Conservation (phyloP, 768 basidiomycete species). For the Floccularia luteovirens region DNA sequence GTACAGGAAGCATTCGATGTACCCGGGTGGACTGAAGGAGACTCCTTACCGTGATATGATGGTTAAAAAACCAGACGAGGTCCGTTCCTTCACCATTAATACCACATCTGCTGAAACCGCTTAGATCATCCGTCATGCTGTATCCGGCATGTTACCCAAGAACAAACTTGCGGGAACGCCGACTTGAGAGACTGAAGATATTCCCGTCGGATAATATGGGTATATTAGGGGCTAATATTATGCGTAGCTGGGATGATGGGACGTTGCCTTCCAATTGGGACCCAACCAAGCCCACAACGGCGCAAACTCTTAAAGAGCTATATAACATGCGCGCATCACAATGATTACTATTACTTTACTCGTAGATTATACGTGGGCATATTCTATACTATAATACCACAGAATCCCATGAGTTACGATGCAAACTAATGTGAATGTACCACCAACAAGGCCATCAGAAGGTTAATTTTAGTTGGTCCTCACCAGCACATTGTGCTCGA, state of each 20-base stretch:
- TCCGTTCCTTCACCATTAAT: constrained; percentile 25
- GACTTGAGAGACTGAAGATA: constrained; percentile 83
- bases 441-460: no score
- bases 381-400: no score
- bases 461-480: no score
- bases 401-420: no score
- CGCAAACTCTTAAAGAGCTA: constrained; percentile 26
- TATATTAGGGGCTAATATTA: constrained; percentile 65
- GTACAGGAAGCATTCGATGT: constrained; percentile 89
- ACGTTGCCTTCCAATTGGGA: constrained; percentile 47
- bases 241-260: constrained; percentile 82
- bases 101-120: constrained; percentile 3
- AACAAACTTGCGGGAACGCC: constrained; percentile 89
- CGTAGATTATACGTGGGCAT: no score
- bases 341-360: constrained; percentile 4
- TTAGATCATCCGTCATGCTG: constrained; percentile 92
- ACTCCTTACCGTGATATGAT: constrained; percentile 81
- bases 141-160: constrained; percentile 98
- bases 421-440: no score
- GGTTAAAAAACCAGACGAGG: constrained; percentile 83
- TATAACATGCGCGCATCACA: constrained; percentile 13
- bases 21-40: constrained; percentile 89
- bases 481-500: no score
- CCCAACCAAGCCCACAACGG: constrained; percentile 32
- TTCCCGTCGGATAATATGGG: constrained; percentile 79